A percentile compares a stretch with the other conserved stretches of the same genome.
Conservation (phyloP, 2,329 filamentous ascomycete species). For the Paraphoma sp. region DNA sequence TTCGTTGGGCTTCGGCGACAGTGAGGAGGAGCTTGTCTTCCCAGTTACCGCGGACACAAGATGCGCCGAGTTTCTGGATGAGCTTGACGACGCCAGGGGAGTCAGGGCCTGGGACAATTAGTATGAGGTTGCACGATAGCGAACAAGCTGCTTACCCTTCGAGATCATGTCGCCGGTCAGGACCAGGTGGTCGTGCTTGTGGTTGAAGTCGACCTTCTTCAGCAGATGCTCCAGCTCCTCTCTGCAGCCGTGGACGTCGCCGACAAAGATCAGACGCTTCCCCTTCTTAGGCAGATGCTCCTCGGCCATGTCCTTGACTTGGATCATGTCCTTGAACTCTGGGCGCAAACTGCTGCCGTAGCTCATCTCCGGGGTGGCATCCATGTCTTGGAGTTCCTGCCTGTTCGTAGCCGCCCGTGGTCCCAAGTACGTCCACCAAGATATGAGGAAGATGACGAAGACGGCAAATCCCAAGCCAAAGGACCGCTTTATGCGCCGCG, state of each 20-base stretch:
- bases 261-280: conserved; percentile 77
- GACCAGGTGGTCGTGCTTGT: conserved; percentile 58
- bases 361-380: conserved; percentile 28
- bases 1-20: conserved; percentile 52
- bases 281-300: conserved; percentile 53
- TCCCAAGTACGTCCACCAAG: conserved; percentile 47
- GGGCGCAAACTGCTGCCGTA: conserved; percentile 58
- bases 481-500: conserved; percentile 45
- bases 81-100: conserved; percentile 78
- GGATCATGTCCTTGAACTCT: conserved; percentile 57
- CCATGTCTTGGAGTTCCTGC: conserved; percentile 45
- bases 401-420: conserved; percentile 45
- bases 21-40: conserved; percentile 84
- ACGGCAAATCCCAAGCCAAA: conserved; percentile 41
- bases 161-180: conserved; percentile 61
- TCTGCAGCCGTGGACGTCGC: conserved; percentile 91
- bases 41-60: conserved; percentile 88
- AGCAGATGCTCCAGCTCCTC: conserved; percentile 68
- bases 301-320: conserved; percentile 58
- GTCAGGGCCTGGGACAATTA: conserved; percentile 65
- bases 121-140: not conserved
- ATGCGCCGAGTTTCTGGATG: conserved; percentile 75
- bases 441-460: conserved; percentile 36
- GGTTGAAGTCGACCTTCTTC: conserved; percentile 68
- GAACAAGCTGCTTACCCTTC: conserved; percentile 60